Evolutionary conservation across 1,284 basidiomycete genomes (phyloP), one percentile per base, ranked within the genome.

Genomic region (Trichosporon inkin): DNA sequence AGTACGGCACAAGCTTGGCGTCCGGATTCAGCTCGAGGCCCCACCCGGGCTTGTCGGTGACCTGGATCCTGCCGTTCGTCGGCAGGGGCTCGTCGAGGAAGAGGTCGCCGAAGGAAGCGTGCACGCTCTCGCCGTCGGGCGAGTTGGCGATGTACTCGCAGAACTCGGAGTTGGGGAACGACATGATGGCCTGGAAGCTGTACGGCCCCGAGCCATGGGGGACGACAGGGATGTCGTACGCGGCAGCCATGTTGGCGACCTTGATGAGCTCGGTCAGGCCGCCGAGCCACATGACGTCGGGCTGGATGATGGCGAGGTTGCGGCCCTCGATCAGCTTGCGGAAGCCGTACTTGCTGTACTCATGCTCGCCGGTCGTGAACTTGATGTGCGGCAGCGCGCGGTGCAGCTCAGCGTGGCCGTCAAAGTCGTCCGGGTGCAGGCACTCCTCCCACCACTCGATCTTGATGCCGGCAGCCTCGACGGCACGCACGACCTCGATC

Each of bases 351-450:
- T 79, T 79, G 17, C 79, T 79, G 72, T 82, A 82, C 69, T 82
- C 82, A 72, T 83, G 82, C 74, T 83, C 82, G 56, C 82, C 82
- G 2, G 82, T 83, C 6, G 82, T 84, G 71, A 81, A 84, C 64
- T 81, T 82, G 61, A 82, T 67, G 36, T 79, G 76, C 3, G 82
- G 82, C 19, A 82, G 66, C 7, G 79, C 79, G 56, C 74, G 65
- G 68, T 82, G 81, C 61, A 82, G 78, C 59, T 78, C 69, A 52
- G 66, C 67, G 62, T 81, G 80, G 13, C 81, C 81, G 60, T 82
- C 80, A 69, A 80, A 79, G 66, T 80, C 79, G 60, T 82, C 80
- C 10, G 81, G 81, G 65, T 80, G 80, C 6, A 81, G 75, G 7
- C 79, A 78, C 69, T 83, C 82, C 67, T 84, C 82, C 81, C 81